Base-by-base conservation (phyloP, 306 rosid genomes). In the Cucurbita argyrosperma region DNA sequence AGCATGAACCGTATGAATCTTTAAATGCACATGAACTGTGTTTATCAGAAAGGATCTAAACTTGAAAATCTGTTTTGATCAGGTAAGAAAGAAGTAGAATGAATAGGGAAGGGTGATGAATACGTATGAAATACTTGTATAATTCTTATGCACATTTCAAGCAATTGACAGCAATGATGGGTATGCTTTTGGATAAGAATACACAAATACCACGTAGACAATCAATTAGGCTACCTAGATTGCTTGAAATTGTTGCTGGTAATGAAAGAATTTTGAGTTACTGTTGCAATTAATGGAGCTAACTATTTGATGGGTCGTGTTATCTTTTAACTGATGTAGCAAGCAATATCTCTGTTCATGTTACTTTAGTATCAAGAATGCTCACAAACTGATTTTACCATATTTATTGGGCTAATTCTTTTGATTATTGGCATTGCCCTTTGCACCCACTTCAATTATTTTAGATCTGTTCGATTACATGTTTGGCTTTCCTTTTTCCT, bases 111-210 rank as follows among this genome's bases (percentile, higher is more conserved):
- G n/a, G 62, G 21, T 58, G 62, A 46, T 47, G 40, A 52, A 73
- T 47, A 64, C 39, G 47, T 68, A 70, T 70, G 60, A 56, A 50
- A 70, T 70, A 70, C 74, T 14, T 70, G 74, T 70, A 70, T 51
- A 57, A 23, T 18, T 75, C 57, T 71, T 80, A 72, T 60, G 58
- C 78, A 70, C 83, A 76, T 39, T 76, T 23, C 6, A 76, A 70
- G 83, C 83, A 80, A 76, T 80, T 76, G 62, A 80, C 77, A 80
- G 67, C 80, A 76, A 80, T 76, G 80, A 80, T 78, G 70, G 78
- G 18, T 70, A 51, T 75, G 79, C 55, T 82, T 74, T 74, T 61
- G 77, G 80, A 78, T 80, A 76, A 62, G 60, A 71, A 47, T 66
- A 66, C 82, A 65, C 55, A 65, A 74, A 74, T 74, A 78, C 62